Evolutionary conservation across 2,329 filamentous ascomycete genomes (phyloP).

Genomic region (Trichoderma aggressivum): DNA sequence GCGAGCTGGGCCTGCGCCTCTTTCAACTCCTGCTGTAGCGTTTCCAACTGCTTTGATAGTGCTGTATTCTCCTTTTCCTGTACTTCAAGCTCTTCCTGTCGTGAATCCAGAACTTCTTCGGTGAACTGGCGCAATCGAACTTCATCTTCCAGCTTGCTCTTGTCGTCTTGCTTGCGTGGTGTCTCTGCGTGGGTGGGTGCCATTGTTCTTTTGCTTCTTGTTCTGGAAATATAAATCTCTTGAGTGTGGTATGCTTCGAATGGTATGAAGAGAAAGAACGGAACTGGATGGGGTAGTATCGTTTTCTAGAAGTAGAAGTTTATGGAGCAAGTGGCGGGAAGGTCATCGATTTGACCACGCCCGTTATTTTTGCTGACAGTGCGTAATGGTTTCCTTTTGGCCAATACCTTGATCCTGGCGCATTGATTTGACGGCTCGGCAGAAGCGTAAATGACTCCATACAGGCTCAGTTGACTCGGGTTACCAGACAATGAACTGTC

Average conservation of each 20-base stretch:
- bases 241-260: background rate
- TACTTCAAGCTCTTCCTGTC: slow-evolving; percentile 34
- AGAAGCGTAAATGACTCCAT: slow-evolving; percentile 10
- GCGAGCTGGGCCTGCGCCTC: slow-evolving; percentile 30
- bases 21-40: slow-evolving; percentile 31
- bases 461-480: background rate
- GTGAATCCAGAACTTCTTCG: slow-evolving; percentile 36
- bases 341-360: background rate
- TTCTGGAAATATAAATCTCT: background rate
- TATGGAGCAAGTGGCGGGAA: background rate
- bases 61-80: slow-evolving; percentile 30
- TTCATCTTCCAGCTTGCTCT: slow-evolving; percentile 31
- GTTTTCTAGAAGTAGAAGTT: slow-evolving; percentile 14
- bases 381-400: background rate
- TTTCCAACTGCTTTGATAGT: slow-evolving; percentile 30
- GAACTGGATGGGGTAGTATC: background rate
- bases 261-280: background rate
- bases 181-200: background rate
- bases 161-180: slow-evolving; percentile 11
- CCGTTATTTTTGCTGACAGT: background rate
- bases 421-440: background rate
- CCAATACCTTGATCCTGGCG: background rate
- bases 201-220: background rate
- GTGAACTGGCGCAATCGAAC: slow-evolving; percentile 35
- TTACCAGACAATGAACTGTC: slow-evolving; percentile 3